Evolutionary conservation across 2,329 filamentous ascomycete genomes (phyloP).

Genomic region (Mariannaea elegans): DNA sequence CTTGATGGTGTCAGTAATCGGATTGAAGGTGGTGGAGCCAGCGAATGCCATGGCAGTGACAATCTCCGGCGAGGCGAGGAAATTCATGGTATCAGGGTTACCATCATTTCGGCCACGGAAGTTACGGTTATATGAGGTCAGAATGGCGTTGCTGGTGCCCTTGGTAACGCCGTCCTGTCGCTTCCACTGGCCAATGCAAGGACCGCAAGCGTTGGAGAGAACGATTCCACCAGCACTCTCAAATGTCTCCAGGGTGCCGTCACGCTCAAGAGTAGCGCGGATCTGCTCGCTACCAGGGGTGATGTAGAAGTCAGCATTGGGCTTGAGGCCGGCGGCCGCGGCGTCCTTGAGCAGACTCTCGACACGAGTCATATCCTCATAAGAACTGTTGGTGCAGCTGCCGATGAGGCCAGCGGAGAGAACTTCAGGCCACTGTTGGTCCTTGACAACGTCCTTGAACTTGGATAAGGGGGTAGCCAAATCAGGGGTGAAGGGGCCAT

Average conservation of each 20-base stretch:
- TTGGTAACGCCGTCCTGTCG: constrained; percentile 86
- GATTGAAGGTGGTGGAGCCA: constrained; percentile 94
- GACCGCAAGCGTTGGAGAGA: constrained; percentile 93
- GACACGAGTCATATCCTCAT: constrained; percentile 94
- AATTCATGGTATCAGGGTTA: constrained; percentile 98
- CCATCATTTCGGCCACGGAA: constrained; percentile 97
- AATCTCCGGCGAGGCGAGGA: constrained; percentile 94
- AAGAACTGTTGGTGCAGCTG: constrained; percentile 93
- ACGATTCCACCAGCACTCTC: constrained; percentile 96
- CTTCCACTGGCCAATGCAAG: constrained; percentile 95
- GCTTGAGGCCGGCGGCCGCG: constrained; percentile 90
- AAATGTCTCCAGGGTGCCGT: constrained; percentile 92
- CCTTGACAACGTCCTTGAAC: constrained; percentile 93
- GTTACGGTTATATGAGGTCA: constrained; percentile 98
- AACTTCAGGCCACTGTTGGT: constrained; percentile 95
- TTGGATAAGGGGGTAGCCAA: constrained; percentile 97
- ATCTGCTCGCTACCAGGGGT: constrained; percentile 98
- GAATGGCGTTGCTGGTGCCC: constrained; percentile 90
- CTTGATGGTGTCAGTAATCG: constrained; percentile 83
- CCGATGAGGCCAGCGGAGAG: constrained; percentile 97
- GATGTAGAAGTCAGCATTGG: constrained; percentile 92
- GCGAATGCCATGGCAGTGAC: constrained; percentile 97
- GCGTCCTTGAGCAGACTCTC: constrained; percentile 83
- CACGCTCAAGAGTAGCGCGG: constrained; percentile 88
- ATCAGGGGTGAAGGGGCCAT: constrained; percentile 98